Conservation (phyloP, 2,329 filamentous ascomycete species). For the Penicillium palitans region DNA sequence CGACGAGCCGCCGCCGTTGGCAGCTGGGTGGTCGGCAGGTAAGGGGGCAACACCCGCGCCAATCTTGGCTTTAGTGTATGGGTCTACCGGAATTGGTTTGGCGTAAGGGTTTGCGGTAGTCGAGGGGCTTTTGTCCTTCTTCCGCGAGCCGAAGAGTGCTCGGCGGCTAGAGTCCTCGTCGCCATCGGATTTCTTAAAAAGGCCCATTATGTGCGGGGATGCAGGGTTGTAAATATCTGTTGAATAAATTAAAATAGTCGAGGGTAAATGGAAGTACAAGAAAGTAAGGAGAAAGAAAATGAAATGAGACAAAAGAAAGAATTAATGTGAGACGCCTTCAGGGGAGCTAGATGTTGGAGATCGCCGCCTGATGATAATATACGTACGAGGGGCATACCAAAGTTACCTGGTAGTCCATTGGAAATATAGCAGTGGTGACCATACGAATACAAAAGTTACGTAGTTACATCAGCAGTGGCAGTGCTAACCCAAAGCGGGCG, state of each 20-base stretch:
- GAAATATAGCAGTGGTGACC: neutral
- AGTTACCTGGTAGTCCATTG: neutral
- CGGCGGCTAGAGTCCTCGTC: conserved; percentile 54
- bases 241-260: conserved; percentile 3
- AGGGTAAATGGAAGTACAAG: neutral
- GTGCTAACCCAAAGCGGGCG: conserved; percentile 22
- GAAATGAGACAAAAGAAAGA: conserved; percentile 14
- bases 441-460: conserved; percentile 16
- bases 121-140: conserved; percentile 56
- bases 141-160: conserved; percentile 60
- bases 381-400: neutral
- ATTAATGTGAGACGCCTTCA: conserved; percentile 15
- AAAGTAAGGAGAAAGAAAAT: conserved; percentile 5
- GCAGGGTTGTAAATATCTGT: neutral
- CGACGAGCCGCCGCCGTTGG: conserved; percentile 25
- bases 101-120: conserved; percentile 59
- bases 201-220: conserved; percentile 28
- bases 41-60: conserved; percentile 42
- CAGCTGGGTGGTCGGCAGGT: conserved; percentile 34
- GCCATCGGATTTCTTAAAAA: conserved; percentile 56
- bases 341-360: conserved; percentile 13
- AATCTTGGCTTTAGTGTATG: conserved; percentile 55
- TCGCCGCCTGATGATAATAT: conserved; percentile 11
- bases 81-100: conserved; percentile 53
- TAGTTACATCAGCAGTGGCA: conserved; percentile 14